Conservation (phyloP, 2,329 filamentous ascomycete species). For the Hymenoscyphus scutula region DNA sequence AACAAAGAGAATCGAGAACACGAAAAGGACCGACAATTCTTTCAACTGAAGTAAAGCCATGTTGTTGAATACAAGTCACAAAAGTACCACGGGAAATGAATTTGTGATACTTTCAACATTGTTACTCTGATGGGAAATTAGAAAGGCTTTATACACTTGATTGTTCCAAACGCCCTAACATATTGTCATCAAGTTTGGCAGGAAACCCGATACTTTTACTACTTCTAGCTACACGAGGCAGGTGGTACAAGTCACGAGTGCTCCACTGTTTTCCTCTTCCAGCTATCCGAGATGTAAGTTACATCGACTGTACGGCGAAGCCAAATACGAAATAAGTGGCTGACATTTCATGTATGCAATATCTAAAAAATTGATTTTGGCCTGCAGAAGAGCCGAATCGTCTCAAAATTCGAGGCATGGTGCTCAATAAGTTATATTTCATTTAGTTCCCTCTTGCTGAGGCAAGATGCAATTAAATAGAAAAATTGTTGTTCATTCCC, state of each 20-base stretch:
- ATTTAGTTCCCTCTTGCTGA: no score
- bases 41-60: neutral
- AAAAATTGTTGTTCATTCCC: no score
- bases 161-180: neutral
- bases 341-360: neutral
- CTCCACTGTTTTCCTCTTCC: conserved; percentile 1
- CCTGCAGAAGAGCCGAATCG: neutral
- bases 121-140: neutral
- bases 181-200: neutral
- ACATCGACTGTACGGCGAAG: conserved; percentile 4
- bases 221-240: neutral
- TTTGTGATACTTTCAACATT: neutral
- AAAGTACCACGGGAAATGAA: neutral
- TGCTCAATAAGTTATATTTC: no score
- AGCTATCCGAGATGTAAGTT: conserved; percentile 8
- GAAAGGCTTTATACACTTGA: neutral
- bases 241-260: neutral
- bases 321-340: conserved; percentile 19
- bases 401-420: neutral
- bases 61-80: neutral
- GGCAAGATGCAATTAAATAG: no score
- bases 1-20: neutral
- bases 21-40: neutral
- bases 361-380: neutral
- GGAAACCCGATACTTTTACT: neutral